phyloP scores from a whole-genome alignment of 495 filamentous ascomycete genomes.

The Penicillium chermesinum region DNA sequence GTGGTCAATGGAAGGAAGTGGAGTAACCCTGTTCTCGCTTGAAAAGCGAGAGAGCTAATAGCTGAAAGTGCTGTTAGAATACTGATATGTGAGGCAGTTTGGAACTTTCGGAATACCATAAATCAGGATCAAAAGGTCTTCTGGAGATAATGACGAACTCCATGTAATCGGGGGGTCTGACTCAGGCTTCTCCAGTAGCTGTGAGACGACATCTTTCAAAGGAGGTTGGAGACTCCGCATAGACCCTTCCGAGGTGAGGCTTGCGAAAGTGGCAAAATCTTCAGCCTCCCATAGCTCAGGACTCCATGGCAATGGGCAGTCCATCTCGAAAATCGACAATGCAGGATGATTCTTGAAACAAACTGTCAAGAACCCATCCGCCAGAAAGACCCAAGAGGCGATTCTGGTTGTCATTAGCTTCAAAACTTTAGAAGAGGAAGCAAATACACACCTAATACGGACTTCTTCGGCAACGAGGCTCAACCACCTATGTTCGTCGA shows the following conservation, averaged over 20 bases:
- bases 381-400: conserved; percentile 34
- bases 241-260: conserved; percentile 12
- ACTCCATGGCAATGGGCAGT: conserved; percentile 34
- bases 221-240: conserved; percentile 17
- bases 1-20: conserved; percentile 22
- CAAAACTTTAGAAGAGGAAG: not conserved
- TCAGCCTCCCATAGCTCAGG: conserved; percentile 36
- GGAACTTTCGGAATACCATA: conserved; percentile 27
- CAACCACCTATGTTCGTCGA: conserved; percentile 26
- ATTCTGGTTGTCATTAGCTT: conserved; percentile 13
- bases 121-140: conserved; percentile 34
- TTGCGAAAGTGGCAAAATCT: conserved; percentile 23
- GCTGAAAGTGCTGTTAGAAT: conserved; percentile 14
- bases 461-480: conserved; percentile 30
- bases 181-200: conserved; percentile 21
- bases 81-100: not conserved
- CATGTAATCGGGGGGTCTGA: conserved; percentile 14
- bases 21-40: conserved; percentile 25
- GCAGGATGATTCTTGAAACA: conserved; percentile 37
- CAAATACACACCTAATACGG: conserved; percentile 26
- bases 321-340: conserved; percentile 34
- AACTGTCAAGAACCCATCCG: conserved; percentile 37
- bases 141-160: conserved; percentile 25
- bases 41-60: conserved; percentile 31
- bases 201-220: conserved; percentile 21